Conservation (phyloP, 306 rosid species). For the cucumber (Cucumis sativus) region DNA sequence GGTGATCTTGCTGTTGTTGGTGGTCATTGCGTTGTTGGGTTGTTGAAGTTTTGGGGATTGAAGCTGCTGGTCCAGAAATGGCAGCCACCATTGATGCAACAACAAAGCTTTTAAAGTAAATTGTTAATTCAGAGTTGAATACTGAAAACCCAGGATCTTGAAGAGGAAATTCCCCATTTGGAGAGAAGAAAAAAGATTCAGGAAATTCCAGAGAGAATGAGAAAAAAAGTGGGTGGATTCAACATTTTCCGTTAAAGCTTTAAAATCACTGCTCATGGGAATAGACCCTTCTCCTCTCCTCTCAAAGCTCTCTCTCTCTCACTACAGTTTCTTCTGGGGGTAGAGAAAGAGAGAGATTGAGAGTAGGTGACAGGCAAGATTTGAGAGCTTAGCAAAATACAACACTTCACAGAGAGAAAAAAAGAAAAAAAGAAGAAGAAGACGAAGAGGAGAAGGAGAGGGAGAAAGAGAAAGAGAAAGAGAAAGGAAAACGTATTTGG, state of each 20-base stretch:
- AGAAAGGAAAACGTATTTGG: conserved; percentile 9
- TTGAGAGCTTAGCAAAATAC: conserved; percentile 1
- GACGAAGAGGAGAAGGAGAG: not conserved
- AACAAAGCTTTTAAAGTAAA: not conserved
- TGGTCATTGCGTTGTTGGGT: conserved; percentile 10
- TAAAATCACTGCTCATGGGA: conserved; percentile 9
- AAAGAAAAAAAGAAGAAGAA: not conserved
- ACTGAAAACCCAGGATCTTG: conserved; percentile 1
- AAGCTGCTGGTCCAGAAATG: conserved; percentile 57
- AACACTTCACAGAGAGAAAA: not conserved
- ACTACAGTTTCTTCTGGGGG: not conserved
- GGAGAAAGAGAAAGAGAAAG: conserved; percentile 4
- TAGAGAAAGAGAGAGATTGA: conserved; percentile 4
- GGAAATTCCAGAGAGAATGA: conserved; percentile 7
- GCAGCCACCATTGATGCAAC: conserved; percentile 82
- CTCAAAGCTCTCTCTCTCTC: not conserved
- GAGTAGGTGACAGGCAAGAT: conserved; percentile 4
- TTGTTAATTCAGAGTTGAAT: conserved; percentile 34
- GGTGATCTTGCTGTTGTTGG: conserved; percentile 13
- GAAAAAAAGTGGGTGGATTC: conserved; percentile 8
- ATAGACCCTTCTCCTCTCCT: not conserved
- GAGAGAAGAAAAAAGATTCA: conserved; percentile 19
- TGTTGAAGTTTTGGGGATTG: conserved; percentile 22
- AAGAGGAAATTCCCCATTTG: not conserved
- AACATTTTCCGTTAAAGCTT: conserved; percentile 21